Evolutionary conservation across 139 green algal genomes (phyloP).

Genomic region (Chloropicon primus): DNA sequence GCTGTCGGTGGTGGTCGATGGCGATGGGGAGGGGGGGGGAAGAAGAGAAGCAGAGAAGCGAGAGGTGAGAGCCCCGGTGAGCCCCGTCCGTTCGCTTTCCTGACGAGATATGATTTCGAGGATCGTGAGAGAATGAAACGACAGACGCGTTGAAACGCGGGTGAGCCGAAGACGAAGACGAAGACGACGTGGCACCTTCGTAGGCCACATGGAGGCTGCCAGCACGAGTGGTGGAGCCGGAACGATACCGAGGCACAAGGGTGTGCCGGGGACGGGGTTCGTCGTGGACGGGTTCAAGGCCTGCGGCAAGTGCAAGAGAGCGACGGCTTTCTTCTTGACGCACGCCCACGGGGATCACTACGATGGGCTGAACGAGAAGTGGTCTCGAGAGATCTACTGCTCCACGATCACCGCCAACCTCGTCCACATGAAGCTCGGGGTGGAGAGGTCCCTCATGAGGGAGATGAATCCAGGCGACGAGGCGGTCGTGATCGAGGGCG

Average conservation of each 20-base stretch:
- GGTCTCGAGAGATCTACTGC: neutral
- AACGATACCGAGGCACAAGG: constrained; percentile 29
- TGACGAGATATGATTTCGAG: too few species aligned
- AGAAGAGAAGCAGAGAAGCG: too few species aligned
- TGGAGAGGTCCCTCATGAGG: neutral
- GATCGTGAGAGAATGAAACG: too few species aligned
- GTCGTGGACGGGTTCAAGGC: constrained; percentile 37
- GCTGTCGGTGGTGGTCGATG: too few species aligned
- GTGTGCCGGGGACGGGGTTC: constrained; percentile 39
- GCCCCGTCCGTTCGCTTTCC: too few species aligned
- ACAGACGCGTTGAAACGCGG: too few species aligned
- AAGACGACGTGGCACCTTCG: too few species aligned
- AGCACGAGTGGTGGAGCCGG: too few species aligned
- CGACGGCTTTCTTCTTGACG: constrained; percentile 35
- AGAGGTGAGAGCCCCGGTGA: too few species aligned
- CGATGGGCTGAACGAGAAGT: neutral
- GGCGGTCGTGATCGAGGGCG: constrained; percentile 20
- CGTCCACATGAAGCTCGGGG: neutral
- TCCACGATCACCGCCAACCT: neutral
- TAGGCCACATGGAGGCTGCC: too few species aligned
- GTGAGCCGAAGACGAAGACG: too few species aligned
- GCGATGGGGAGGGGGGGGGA: too few species aligned
- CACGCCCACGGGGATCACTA: constrained; percentile 39
- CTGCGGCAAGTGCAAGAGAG: neutral
- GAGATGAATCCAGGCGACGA: constrained; percentile 9